These are phyloP conservation scores for Penicillium sp. DNA, from an alignment of 2,329 filamentous ascomycete species.

Conservation along the genomic window DNA sequence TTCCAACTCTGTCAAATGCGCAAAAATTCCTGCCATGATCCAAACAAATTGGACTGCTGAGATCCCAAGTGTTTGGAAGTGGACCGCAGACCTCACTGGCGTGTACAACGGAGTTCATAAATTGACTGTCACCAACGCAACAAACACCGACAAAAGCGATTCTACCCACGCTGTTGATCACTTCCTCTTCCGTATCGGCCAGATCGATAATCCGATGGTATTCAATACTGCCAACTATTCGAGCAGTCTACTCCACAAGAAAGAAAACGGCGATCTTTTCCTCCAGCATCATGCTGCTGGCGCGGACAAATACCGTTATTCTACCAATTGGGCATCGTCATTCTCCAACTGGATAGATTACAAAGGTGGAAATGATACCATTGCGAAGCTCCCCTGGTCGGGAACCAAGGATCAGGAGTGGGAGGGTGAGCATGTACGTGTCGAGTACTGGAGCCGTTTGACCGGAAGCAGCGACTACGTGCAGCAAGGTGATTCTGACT, in stretches of 20 bases:
- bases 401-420: slow-evolving; percentile 58
- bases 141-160: slow-evolving; percentile 35
- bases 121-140: slow-evolving; percentile 56
- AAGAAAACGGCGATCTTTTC: slow-evolving; percentile 45
- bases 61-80: slow-evolving; percentile 54
- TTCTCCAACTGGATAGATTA: slow-evolving; percentile 61
- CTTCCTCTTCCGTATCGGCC: slow-evolving; percentile 62
- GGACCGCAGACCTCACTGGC: slow-evolving; percentile 52
- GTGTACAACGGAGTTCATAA: slow-evolving; percentile 62
- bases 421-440: slow-evolving; percentile 60
- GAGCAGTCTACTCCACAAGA: slow-evolving; percentile 49
- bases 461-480: slow-evolving; percentile 60
- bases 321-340: slow-evolving; percentile 59
- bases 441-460: slow-evolving; percentile 62
- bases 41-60: slow-evolving; percentile 47
- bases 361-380: slow-evolving; percentile 49
- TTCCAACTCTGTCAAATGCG: slow-evolving; percentile 46
- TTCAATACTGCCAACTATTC: slow-evolving; percentile 61
- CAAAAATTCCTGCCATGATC: slow-evolving; percentile 33
- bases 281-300: slow-evolving; percentile 60
- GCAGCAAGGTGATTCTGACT: slow-evolving; percentile 56
- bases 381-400: slow-evolving; percentile 53
- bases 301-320: slow-evolving; percentile 62
- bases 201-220: slow-evolving; percentile 57
- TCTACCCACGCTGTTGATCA: slow-evolving; percentile 56